Evolutionary conservation across 441 rosid genomes (phyloP).

Genomic region (Mallotus japonicus): DNA sequence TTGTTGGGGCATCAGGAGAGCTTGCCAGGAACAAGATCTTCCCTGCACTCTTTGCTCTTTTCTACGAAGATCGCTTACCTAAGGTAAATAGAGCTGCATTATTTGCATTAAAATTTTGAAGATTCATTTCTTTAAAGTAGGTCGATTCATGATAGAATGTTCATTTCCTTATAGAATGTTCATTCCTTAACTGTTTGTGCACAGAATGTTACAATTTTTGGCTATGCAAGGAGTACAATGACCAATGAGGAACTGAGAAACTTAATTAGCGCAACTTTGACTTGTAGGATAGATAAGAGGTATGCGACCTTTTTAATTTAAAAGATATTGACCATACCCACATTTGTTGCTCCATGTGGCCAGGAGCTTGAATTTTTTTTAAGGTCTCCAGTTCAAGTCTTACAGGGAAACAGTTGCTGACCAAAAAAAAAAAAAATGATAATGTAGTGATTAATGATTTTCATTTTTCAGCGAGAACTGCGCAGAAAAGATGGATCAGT

Average conservation of each 20-base stretch:
- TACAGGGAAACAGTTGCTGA: no score
- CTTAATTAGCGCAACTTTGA: conserved; percentile 64
- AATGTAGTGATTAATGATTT: no score
- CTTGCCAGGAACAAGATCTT: conserved; percentile 88
- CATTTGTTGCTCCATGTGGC: no score
- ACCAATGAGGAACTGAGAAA: conserved; percentile 69
- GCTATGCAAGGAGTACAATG: conserved; percentile 71
- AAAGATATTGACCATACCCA: no score
- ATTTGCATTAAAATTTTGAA: neutral
- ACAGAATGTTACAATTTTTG: conserved; percentile 63
- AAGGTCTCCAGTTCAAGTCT: no score
- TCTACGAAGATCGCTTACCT: conserved; percentile 66
- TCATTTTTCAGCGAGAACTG: conserved; percentile 60
- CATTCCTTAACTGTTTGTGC: neutral
- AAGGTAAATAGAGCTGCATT: conserved; percentile 34
- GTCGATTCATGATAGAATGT: neutral
- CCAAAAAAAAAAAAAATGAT: no score
- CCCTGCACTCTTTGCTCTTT: conserved; percentile 91
- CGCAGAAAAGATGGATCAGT: conserved; percentile 67
- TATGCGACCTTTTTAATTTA: conserved; percentile 7
- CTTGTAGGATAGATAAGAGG: conserved; percentile 86
- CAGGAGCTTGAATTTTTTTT: no score
- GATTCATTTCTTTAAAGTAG: neutral
- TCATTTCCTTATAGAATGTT: no score
- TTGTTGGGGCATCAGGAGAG: conserved; percentile 92